These are phyloP conservation scores for Ogataea minuta DNA, from an alignment of 805 yeast genomes.

Conservation along the genomic window DNA sequence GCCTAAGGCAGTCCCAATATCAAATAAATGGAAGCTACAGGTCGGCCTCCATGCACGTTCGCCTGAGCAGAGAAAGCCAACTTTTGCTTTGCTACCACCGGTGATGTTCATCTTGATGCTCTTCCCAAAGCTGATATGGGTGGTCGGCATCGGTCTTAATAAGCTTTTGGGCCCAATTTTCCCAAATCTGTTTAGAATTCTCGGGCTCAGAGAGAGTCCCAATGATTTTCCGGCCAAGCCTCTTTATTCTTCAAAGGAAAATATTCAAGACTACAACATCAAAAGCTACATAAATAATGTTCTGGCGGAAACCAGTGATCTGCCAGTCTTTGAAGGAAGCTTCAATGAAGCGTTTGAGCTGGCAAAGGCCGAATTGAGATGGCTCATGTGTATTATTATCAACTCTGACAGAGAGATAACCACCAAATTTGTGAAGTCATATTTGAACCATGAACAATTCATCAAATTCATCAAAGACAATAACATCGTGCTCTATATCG, in stretches of 20 bases:
- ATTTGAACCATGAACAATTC: slow-evolving; percentile 46
- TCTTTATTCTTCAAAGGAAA: slow-evolving; percentile 18
- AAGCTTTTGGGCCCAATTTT: slow-evolving; percentile 34
- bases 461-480: slow-evolving; percentile 38
- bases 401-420: slow-evolving; percentile 45
- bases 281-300: slow-evolving; percentile 18
- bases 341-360: slow-evolving; percentile 43
- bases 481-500: slow-evolving; percentile 59
- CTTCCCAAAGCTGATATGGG: slow-evolving; percentile 51
- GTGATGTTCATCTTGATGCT: slow-evolving; percentile 51
- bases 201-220: slow-evolving; percentile 31
- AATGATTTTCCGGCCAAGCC: slow-evolving; percentile 34
- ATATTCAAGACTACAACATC: slow-evolving; percentile 16
- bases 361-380: slow-evolving; percentile 43
- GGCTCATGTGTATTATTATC: slow-evolving; percentile 53
- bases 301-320: slow-evolving; percentile 28
- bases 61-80: slow-evolving; percentile 1
- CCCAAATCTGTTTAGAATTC: slow-evolving; percentile 32
- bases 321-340: slow-evolving; percentile 32
- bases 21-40: slow-evolving; percentile 37
- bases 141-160: slow-evolving; percentile 40
- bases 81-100: slow-evolving; percentile 30
- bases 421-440: slow-evolving; percentile 40
- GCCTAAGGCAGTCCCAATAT: slow-evolving; percentile 36
- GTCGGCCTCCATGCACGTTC: slow-evolving; percentile 27